These are phyloP conservation scores for Begonia masoniana DNA, from an alignment of 306 rosid genomes.

Conservation along the genomic window DNA sequence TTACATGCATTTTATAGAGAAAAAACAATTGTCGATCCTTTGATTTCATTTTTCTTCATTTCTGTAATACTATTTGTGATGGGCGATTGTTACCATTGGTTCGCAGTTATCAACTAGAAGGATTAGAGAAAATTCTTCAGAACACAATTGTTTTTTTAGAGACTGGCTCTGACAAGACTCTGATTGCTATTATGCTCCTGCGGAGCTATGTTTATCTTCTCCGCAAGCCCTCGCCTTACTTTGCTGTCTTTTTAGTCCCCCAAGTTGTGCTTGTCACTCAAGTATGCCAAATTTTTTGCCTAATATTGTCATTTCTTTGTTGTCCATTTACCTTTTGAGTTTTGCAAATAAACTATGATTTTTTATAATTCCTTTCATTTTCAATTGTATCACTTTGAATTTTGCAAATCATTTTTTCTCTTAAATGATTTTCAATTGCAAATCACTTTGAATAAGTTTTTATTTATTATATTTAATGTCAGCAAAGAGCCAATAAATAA, in stretches of 20 bases:
- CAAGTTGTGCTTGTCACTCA: constrained; percentile 70
- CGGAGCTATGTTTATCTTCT: constrained; percentile 52
- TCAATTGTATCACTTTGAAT: too few relatives aligned
- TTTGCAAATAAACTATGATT: too few relatives aligned
- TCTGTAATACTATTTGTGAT: not conserved
- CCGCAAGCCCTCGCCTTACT: constrained; percentile 46
- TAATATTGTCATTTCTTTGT: not conserved
- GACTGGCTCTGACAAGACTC: constrained; percentile 88
- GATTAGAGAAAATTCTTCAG: constrained; percentile 40
- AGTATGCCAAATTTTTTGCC: constrained; percentile 19
- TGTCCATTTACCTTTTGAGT: too few relatives aligned
- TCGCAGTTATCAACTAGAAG: constrained; percentile 74
- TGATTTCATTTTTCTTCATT: not conserved
- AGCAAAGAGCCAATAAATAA: too few relatives aligned
- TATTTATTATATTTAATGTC: too few relatives aligned
- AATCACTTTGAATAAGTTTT: too few relatives aligned
- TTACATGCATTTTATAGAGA: too few relatives aligned
- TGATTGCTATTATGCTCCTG: constrained; percentile 82
- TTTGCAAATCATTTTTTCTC: too few relatives aligned
- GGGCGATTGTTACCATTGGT: constrained; percentile 1
- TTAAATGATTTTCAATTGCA: too few relatives aligned
- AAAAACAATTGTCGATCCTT: too few relatives aligned
- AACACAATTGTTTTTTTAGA: constrained; percentile 74
- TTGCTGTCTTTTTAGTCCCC: constrained; percentile 80
- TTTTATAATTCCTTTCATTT: too few relatives aligned